Conservation (phyloP, 2,329 filamentous ascomycete genomes). For the Sarocladium oryzae region DNA sequence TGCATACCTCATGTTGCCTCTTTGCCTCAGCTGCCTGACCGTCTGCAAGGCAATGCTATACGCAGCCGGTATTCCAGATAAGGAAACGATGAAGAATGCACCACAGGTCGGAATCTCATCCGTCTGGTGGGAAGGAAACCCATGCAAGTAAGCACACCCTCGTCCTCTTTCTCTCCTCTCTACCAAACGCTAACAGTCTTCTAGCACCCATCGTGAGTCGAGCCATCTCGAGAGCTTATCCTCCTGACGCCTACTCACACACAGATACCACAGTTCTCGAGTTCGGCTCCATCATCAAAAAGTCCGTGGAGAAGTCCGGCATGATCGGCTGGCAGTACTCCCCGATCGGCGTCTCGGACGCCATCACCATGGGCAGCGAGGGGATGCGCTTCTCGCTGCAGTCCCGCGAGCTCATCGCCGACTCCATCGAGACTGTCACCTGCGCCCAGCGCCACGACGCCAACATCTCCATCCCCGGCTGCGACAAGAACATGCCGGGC, state of each 20-base stretch:
- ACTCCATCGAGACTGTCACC: conserved; percentile 89
- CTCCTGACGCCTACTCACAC: background rate
- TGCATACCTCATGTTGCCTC: too few relatives aligned
- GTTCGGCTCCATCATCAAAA: conserved; percentile 82
- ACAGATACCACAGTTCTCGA: conserved; percentile 58
- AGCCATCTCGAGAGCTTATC: background rate
- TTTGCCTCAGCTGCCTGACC: too few relatives aligned
- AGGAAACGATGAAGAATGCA: conserved; percentile 79
- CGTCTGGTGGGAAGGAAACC: conserved; percentile 97
- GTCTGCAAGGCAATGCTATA: conserved; percentile 78
- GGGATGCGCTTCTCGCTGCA: conserved; percentile 94
- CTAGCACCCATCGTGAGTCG: conserved; percentile 35
- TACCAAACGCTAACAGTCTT: background rate
- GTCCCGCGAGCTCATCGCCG: conserved; percentile 85
- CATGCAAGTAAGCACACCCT: conserved; percentile 69
- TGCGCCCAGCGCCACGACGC: conserved; percentile 90
- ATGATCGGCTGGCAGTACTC: conserved; percentile 97
- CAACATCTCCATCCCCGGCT: conserved; percentile 87
- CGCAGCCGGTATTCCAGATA: conserved; percentile 78
- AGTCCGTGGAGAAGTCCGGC: conserved; percentile 67
- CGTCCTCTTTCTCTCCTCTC: background rate
- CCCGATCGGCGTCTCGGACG: conserved; percentile 82
- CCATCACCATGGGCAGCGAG: conserved; percentile 92
- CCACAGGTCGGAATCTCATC: conserved; percentile 87
- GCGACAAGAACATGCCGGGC: conserved; percentile 97